Conservation (phyloP, 176 grass and related monocot species). For the Thalia dealbata region DNA sequence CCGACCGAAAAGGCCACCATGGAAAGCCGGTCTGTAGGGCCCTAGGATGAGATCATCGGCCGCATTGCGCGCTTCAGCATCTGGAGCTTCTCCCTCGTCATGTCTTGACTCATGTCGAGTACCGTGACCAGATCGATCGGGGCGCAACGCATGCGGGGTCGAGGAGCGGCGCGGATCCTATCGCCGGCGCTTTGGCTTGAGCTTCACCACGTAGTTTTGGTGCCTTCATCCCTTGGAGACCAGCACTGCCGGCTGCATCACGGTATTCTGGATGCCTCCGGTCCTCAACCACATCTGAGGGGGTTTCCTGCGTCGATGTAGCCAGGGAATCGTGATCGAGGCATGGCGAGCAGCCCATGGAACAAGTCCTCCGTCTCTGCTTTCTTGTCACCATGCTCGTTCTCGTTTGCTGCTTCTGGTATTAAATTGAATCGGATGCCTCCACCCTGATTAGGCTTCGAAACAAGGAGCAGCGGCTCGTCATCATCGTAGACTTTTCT, state of each 20-base stretch:
- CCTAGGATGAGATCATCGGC: conserved; percentile 55
- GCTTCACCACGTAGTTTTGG: conserved; percentile 65
- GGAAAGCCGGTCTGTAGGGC: conserved; percentile 62
- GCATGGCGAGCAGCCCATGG: neutral
- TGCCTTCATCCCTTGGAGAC: conserved; percentile 51
- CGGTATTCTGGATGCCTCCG: conserved; percentile 29
- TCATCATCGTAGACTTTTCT: conserved; percentile 81
- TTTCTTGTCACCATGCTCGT: neutral
- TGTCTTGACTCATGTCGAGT: conserved; percentile 74
- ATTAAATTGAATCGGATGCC: conserved; percentile 25
- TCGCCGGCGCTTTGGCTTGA: conserved; percentile 62
- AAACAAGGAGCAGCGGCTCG: conserved; percentile 44
- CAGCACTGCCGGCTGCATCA: conserved; percentile 46
- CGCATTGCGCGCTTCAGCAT: conserved; percentile 95
- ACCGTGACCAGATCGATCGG: conserved; percentile 86
- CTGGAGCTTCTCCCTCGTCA: conserved; percentile 88
- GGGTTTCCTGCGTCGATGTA: neutral
- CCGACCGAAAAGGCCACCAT: conserved; percentile 78
- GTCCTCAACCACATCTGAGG: neutral
- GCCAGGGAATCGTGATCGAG: neutral
- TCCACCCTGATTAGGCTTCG: conserved; percentile 26
- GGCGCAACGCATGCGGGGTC: conserved; percentile 18
- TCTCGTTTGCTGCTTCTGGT: neutral
- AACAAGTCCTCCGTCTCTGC: neutral
- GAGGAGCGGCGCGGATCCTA: conserved; percentile 18